Percentiles rank a stretch among this genome's conserved stretches.
These are phyloP conservation scores for Alternaria ethzedia DNA, from an alignment of 2,329 filamentous ascomycete species.

Conservation along the genomic window DNA sequence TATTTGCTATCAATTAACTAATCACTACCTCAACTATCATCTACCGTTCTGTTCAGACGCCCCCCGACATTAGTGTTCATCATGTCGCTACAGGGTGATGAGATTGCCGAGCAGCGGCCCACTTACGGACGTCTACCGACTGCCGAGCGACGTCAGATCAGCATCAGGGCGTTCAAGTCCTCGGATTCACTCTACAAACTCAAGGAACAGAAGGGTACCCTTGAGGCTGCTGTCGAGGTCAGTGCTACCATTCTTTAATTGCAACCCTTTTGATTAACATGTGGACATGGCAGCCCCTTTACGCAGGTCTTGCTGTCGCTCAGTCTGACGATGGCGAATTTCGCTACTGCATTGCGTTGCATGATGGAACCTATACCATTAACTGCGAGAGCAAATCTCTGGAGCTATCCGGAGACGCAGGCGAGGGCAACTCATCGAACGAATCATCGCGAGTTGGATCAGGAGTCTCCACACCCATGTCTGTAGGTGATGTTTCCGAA, in stretches of 20 bases:
- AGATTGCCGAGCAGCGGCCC: background rate
- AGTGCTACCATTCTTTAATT: background rate
- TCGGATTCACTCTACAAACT: slow-evolving; percentile 4
- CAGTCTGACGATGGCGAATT: slow-evolving; percentile 57
- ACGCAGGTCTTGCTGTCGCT: slow-evolving; percentile 66
- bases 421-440: background rate
- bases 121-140: slow-evolving; percentile 3
- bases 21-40: background rate
- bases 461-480: slow-evolving; percentile 17
- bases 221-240: slow-evolving; percentile 6
- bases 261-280: background rate
- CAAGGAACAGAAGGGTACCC: slow-evolving; percentile 12
- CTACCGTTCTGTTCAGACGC: background rate
- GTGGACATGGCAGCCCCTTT: slow-evolving; percentile 52
- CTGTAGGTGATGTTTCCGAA: slow-evolving; percentile 14
- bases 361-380: slow-evolving; percentile 76
- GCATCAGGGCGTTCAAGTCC: slow-evolving; percentile 8
- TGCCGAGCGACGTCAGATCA: slow-evolving; percentile 8
- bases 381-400: slow-evolving; percentile 66
- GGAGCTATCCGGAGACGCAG: background rate
- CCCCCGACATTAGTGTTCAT: background rate
- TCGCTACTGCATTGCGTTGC: slow-evolving; percentile 66
- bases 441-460: slow-evolving; percentile 14
- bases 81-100: slow-evolving; percentile 9
- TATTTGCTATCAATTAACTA: background rate